phyloP scores from a whole-genome alignment of 495 filamentous ascomycete genomes.

The Talaromyces wortmannii region DNA sequence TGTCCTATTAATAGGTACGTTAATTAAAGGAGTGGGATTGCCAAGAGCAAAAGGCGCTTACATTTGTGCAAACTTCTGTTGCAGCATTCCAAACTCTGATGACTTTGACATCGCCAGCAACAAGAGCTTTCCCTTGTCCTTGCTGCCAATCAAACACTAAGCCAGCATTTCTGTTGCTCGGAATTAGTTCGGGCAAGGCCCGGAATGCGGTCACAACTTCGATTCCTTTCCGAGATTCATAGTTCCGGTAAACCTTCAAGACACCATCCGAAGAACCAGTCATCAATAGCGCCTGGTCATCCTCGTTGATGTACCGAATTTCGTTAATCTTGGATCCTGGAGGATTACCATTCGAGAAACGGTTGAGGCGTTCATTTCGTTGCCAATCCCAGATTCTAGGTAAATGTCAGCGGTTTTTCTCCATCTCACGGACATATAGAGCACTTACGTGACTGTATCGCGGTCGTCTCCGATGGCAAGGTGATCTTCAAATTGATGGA shows the following conservation, averaged over 20 bases:
- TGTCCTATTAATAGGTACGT: conserved; percentile 49
- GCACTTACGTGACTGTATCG: conserved; percentile 66
- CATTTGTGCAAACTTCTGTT: conserved; percentile 81
- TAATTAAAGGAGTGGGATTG: background rate
- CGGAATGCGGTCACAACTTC: conserved; percentile 91
- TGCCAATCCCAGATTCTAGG: conserved; percentile 89
- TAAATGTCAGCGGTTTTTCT: conserved; percentile 15
- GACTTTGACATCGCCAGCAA: conserved; percentile 92
- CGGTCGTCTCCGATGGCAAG: conserved; percentile 89
- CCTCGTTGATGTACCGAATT: conserved; percentile 94
- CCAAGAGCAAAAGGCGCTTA: conserved; percentile 20
- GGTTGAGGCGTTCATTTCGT: conserved; percentile 58
- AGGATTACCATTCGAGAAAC: conserved; percentile 92
- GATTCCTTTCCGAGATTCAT: conserved; percentile 58
- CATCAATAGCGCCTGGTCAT: conserved; percentile 91
- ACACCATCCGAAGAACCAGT: conserved; percentile 93
- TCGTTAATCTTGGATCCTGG: conserved; percentile 87
- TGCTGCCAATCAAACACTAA: conserved; percentile 98
- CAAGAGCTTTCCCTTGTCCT: conserved; percentile 86
- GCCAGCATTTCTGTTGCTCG: conserved; percentile 86
- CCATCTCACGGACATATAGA: background rate
- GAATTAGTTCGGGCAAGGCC: conserved; percentile 84
- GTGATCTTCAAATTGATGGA: conserved; percentile 97
- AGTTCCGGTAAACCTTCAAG: conserved; percentile 88
- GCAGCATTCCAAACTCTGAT: conserved; percentile 95